Evolutionary conservation across 2,329 filamentous ascomycete species (phyloP).

Genomic region (Pseudonectria foliicola): DNA sequence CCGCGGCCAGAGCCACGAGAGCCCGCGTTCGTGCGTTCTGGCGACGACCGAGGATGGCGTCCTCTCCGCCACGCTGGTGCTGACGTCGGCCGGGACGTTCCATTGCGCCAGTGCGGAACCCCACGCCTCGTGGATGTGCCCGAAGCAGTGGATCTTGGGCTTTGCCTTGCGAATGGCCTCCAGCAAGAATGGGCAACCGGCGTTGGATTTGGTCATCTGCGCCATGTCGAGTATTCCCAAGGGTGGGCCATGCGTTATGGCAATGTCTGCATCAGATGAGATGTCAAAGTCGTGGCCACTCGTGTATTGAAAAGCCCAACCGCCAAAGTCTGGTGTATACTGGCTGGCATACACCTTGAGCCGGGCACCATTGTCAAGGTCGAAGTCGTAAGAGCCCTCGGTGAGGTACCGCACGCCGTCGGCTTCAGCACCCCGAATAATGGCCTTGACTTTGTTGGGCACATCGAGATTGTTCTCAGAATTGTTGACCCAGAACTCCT

Average conservation of each 20-base stretch:
- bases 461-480: constrained; percentile 2
- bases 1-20: constrained; percentile 21
- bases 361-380: constrained; percentile 40
- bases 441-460: constrained; percentile 24
- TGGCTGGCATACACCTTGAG: constrained; percentile 47
- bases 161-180: constrained; percentile 34
- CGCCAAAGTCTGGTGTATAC: constrained; percentile 39
- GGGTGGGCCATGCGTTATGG: constrained; percentile 50
- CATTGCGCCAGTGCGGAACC: constrained; percentile 48
- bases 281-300: constrained; percentile 33
- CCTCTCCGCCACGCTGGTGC: no score
- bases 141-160: constrained; percentile 48
- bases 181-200: constrained; percentile 40
- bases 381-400: constrained; percentile 42
- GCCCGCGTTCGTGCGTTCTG: constrained; percentile 28
- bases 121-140: constrained; percentile 55
- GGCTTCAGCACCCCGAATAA: constrained; percentile 31
- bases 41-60: no score
- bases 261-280: constrained; percentile 33
- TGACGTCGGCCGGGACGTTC: constrained; percentile 25
- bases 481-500: constrained; percentile 9
- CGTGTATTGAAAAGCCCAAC: constrained; percentile 45
- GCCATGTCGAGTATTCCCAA: constrained; percentile 41
- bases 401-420: constrained; percentile 38
- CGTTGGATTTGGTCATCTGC: constrained; percentile 17